Conservation (phyloP, 306 rosid genomes). For the Fragaria iinumae region DNA sequence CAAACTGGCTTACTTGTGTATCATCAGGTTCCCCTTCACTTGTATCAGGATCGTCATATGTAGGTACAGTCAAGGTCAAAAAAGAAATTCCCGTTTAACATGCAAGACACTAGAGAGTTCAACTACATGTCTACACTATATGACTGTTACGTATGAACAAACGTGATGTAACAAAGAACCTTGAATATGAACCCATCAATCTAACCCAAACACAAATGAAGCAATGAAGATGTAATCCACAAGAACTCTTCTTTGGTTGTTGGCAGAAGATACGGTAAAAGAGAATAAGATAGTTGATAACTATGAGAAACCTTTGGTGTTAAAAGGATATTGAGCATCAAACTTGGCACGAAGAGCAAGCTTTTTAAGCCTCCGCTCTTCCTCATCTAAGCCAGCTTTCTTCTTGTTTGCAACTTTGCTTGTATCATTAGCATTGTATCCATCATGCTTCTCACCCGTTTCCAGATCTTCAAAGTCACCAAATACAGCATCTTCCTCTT, state of each 20-base stretch:
- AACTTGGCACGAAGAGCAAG: slow-evolving; percentile 84
- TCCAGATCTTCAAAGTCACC: slow-evolving; percentile 99
- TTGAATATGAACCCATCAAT: not conserved
- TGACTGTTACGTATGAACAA: not conserved
- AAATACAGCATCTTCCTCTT: slow-evolving; percentile 34
- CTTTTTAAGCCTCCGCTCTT: slow-evolving; percentile 71
- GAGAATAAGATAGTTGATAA: not conserved
- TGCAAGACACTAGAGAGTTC: not conserved
- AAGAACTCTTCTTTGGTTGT: not conserved
- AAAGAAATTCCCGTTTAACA: slow-evolving; percentile 11
- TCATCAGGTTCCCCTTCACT: slow-evolving; percentile 52
- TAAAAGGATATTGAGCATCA: slow-evolving; percentile 87
- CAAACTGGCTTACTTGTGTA: slow-evolving; percentile 42
- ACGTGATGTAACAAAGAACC: not conserved
- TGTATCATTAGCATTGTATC: slow-evolving; percentile 29
- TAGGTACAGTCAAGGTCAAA: slow-evolving; percentile 67
- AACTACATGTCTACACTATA: not conserved
- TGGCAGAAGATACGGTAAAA: not conserved
- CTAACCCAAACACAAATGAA: not conserved
- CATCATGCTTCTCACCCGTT: slow-evolving; percentile 57
- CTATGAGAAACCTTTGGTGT: not conserved
- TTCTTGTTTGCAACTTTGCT: slow-evolving; percentile 27
- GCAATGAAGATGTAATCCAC: not conserved
- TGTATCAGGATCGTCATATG: slow-evolving; percentile 52
- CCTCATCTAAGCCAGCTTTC: slow-evolving; percentile 50